A percentile compares a stretch with the other conserved stretches of the same genome.
These are phyloP conservation scores for Linnemannia schmuckeri DNA, from an alignment of 192 early-diverging fungal genomes.

Conservation along the genomic window DNA sequence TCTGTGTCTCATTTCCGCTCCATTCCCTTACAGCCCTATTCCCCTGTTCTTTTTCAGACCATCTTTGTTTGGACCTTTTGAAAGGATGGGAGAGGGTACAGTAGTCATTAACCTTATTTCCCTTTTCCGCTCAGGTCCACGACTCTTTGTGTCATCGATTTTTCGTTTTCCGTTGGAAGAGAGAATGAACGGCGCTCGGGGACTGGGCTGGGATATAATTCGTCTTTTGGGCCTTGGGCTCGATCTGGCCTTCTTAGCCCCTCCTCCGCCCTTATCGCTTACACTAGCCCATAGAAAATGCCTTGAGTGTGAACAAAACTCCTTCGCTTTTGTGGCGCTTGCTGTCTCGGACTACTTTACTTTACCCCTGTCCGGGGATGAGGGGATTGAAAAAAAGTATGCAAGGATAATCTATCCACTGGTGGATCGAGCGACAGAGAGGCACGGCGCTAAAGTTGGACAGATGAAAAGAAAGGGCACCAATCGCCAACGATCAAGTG, in stretches of 20 bases:
- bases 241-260: background rate
- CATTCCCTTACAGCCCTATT: background rate
- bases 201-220: background rate
- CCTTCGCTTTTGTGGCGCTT: background rate
- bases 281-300: background rate
- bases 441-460: too few species aligned
- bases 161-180: background rate
- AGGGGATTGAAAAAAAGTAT: too few species aligned
- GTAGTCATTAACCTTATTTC: constrained; percentile 5
- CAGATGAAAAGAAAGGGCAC: too few species aligned
- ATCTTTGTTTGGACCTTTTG: background rate
- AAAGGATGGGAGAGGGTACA: background rate
- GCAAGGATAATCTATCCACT: too few species aligned
- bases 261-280: background rate
- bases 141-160: constrained; percentile 10
- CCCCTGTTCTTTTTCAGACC: background rate
- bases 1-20: background rate
- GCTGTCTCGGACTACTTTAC: too few species aligned
- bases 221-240: background rate
- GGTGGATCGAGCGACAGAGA: background rate
- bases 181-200: background rate
- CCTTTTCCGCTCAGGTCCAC: constrained; percentile 1
- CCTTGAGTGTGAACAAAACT: background rate
- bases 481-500: background rate
- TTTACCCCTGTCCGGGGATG: too few species aligned